These are phyloP conservation scores for Prunus kanzakura DNA, from an alignment of 306 rosid species.

Conservation along the genomic window DNA sequence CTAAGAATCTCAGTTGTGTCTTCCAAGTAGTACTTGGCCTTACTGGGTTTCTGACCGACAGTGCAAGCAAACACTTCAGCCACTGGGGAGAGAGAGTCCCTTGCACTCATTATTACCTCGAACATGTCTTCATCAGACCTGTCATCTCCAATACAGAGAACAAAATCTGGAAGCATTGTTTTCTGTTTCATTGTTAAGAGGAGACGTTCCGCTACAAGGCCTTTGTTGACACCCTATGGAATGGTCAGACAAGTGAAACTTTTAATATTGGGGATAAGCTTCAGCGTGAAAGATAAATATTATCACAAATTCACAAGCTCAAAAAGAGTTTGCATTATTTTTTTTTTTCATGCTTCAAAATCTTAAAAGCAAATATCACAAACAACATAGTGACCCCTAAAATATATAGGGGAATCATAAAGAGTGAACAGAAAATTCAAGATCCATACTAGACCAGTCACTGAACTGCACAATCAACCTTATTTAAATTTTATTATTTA, in stretches of 20 bases:
- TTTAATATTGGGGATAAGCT: background rate
- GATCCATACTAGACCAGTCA: background rate
- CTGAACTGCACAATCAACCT: too few species aligned
- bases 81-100: constrained; percentile 40
- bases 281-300: background rate
- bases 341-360: background rate
- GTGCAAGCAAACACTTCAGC: constrained; percentile 60
- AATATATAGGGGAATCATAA: background rate
- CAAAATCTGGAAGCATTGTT: constrained; percentile 66
- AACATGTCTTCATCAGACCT: constrained; percentile 93
- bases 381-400: background rate
- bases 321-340: background rate
- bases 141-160: constrained; percentile 88
- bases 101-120: constrained; percentile 46
- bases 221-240: constrained; percentile 83
- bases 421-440: background rate
- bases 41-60: constrained; percentile 62
- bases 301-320: background rate
- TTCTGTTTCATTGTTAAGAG: constrained; percentile 54
- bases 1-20: constrained; percentile 84
- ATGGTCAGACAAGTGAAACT: background rate
- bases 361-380: background rate
- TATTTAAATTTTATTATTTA: too few species aligned
- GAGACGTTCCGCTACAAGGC: constrained; percentile 68
- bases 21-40: constrained; percentile 60